Percentiles rank a stretch among this genome's conserved stretches.
phyloP scores from a whole-genome alignment of 345 rosid species.

The Mangifera indica region DNA sequence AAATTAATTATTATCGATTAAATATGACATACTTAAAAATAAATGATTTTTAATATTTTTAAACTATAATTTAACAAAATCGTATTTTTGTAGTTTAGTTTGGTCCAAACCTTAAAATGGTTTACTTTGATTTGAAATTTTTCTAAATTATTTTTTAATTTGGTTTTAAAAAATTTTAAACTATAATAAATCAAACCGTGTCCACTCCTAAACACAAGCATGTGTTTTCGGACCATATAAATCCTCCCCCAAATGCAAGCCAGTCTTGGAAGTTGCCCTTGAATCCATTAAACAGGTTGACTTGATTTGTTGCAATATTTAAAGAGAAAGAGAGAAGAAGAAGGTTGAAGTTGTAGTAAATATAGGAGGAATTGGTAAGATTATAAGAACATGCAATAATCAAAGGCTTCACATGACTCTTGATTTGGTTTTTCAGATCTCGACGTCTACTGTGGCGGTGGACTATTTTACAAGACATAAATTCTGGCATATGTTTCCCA shows the following conservation, averaged over 20 bases:
- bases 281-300: not conserved
- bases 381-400: conserved; percentile 23
- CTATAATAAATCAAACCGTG: no score
- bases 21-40: no score
- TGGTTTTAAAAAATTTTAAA: no score
- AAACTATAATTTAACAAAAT: no score
- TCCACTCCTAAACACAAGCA: no score
- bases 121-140: no score
- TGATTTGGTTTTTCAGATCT: conserved; percentile 22
- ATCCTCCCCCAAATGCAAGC: not conserved
- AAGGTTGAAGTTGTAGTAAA: not conserved
- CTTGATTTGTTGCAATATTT: not conserved
- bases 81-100: no score
- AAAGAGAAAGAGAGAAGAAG: no score
- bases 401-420: conserved; percentile 19
- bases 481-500: conserved; percentile 4
- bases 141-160: no score
- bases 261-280: not conserved
- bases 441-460: conserved; percentile 20
- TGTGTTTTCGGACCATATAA: not conserved
- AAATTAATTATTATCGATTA: no score
- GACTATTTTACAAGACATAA: not conserved
- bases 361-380: conserved; percentile 18
- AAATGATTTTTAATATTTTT: no score
- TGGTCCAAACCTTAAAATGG: no score